Evolutionary conservation across 2,329 filamentous ascomycete genomes (phyloP).

Genomic region (Tolypocladium paradoxum): DNA sequence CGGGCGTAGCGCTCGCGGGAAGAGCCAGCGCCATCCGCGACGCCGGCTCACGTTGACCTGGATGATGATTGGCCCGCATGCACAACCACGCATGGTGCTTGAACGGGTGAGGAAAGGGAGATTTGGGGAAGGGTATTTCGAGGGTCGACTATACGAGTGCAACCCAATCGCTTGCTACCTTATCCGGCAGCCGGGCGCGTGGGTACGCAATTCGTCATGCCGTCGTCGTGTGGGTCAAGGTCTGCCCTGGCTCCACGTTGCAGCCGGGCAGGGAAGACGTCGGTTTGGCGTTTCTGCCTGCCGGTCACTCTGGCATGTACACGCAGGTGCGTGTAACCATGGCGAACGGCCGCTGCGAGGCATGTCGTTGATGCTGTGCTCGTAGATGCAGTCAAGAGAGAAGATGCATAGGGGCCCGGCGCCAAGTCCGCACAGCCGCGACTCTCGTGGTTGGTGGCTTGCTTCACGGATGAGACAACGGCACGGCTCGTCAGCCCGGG

Average conservation of each 20-base stretch:
- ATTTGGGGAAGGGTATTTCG: background rate
- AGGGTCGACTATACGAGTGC: background rate
- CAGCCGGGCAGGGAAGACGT: background rate
- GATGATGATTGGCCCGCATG: background rate
- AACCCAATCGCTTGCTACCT: background rate
- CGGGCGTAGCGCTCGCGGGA: background rate
- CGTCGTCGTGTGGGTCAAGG: background rate
- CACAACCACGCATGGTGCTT: background rate
- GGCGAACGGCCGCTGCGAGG: background rate
- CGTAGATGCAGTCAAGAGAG: background rate
- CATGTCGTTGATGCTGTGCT: background rate
- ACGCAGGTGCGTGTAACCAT: background rate
- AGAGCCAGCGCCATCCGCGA: background rate
- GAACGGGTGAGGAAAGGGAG: background rate
- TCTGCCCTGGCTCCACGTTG: background rate
- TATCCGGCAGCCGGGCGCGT: background rate
- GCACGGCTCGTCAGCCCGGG: slow-evolving; percentile 3
- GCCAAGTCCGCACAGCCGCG: background rate
- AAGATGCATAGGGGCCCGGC: background rate
- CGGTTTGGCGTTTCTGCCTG: background rate
- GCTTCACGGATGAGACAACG: slow-evolving; percentile 1
- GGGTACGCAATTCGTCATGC: background rate
- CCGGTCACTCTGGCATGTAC: background rate
- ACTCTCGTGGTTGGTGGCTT: background rate
- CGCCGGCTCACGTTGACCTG: background rate